Evolutionary conservation across 805 yeast species (phyloP).

Genomic region (Yarrowia sp.): DNA sequence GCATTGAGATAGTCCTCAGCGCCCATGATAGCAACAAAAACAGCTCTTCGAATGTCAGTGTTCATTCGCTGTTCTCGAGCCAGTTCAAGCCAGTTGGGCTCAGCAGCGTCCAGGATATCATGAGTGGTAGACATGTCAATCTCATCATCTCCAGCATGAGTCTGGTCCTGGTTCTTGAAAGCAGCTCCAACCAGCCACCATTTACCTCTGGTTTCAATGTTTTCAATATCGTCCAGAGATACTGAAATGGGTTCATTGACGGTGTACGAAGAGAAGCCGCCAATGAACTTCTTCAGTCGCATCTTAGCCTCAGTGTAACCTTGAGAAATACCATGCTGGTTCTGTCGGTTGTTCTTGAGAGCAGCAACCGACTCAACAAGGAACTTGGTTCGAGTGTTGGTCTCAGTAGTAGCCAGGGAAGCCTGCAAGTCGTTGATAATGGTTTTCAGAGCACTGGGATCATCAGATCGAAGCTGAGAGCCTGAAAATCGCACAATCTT

Average conservation of each 20-base stretch:
- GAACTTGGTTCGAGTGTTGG: slow-evolving; percentile 69
- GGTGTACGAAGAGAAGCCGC: slow-evolving; percentile 48
- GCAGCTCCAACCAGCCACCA: slow-evolving; percentile 99
- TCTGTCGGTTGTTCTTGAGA: slow-evolving; percentile 80
- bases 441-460: slow-evolving; percentile 79
- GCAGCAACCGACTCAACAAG: slow-evolving; percentile 81
- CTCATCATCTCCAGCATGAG: slow-evolving; percentile 41
- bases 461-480: slow-evolving; percentile 81
- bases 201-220: slow-evolving; percentile 78
- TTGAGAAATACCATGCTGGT: slow-evolving; percentile 35
- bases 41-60: slow-evolving; percentile 90
- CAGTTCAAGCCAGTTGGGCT: slow-evolving; percentile 84
- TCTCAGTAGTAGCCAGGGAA: slow-evolving; percentile 42
- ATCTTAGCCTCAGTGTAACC: slow-evolving; percentile 53
- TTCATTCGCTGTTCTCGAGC: slow-evolving; percentile 90
- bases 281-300: slow-evolving; percentile 63
- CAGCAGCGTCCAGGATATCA: slow-evolving; percentile 64
- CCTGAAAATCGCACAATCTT: slow-evolving; percentile 76
- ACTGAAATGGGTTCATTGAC: slow-evolving; percentile 79
- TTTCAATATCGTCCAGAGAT: slow-evolving; percentile 73
- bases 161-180: slow-evolving; percentile 66
- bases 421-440: slow-evolving; percentile 62
- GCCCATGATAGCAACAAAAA: slow-evolving; percentile 92
- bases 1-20: slow-evolving; percentile 92
- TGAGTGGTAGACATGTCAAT: slow-evolving; percentile 46